phyloP scores from a whole-genome alignment of 2,329 filamentous ascomycete genomes.

The Botryosphaeria dothidea region DNA sequence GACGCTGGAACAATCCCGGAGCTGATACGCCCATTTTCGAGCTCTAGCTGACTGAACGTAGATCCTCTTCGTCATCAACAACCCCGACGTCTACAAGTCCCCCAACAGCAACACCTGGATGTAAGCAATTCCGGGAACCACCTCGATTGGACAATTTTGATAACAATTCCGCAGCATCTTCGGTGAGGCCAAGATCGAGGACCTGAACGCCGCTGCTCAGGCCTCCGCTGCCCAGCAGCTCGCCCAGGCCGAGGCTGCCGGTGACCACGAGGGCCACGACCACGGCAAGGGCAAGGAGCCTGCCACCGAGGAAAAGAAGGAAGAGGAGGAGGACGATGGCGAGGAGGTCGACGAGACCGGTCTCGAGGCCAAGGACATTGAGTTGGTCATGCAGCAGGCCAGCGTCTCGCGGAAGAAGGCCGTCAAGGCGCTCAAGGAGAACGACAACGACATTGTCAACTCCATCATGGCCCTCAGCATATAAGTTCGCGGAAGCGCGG shows the following conservation, averaged over 20 bases:
- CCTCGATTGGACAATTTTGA: constrained; percentile 15
- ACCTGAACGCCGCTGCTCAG: constrained; percentile 97
- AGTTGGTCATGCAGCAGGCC: constrained; percentile 98
- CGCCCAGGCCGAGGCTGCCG: constrained; percentile 67
- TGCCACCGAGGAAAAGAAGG: constrained; percentile 62
- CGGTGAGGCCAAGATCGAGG: constrained; percentile 99
- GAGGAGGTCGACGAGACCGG: constrained; percentile 95
- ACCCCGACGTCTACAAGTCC: constrained; percentile 99
- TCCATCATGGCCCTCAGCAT: constrained; percentile 93
- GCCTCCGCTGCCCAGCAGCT: constrained; percentile 95
- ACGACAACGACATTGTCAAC: constrained; percentile 99
- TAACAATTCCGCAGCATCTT: constrained; percentile 71
- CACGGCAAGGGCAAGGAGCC: constrained; percentile 65
- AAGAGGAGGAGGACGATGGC: constrained; percentile 83
- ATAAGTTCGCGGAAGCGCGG: constrained; percentile 33
- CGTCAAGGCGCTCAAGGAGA: constrained; percentile 97
- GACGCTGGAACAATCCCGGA: not conserved
- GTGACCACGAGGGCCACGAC: constrained; percentile 61
- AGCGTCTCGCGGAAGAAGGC: constrained; percentile 97
- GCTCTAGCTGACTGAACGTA: constrained; percentile 40
- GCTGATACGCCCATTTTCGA: not conserved
- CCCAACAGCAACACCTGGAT: constrained; percentile 99
- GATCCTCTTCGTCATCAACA: constrained; percentile 99
- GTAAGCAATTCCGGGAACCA: constrained; percentile 58
- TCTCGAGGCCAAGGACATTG: constrained; percentile 98